Conservation (phyloP, 768 basidiomycete species). For the Lactarius akahatsu region DNA sequence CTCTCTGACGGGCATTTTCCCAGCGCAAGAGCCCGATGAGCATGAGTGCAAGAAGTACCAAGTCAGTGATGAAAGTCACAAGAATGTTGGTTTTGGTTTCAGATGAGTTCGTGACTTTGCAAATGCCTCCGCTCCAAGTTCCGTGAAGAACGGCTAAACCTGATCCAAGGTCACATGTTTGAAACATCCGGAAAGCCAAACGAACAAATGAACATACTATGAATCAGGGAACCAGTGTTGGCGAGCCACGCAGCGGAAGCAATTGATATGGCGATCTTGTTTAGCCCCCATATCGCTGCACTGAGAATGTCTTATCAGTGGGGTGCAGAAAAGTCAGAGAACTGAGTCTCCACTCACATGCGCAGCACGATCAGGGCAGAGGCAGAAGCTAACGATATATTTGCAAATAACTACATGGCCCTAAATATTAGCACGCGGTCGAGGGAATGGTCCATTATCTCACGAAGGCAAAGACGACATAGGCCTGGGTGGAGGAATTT, state of each 20-base stretch:
- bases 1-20: neutral
- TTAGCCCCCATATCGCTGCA: slow-evolving; percentile 9
- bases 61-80: slow-evolving; percentile 4
- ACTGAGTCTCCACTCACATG: slow-evolving; percentile 5
- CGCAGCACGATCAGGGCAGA: slow-evolving; percentile 21
- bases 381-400: slow-evolving; percentile 8
- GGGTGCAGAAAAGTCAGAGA: too few species aligned
- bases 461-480: neutral
- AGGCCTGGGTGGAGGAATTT: neutral
- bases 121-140: neutral
- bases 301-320: neutral
- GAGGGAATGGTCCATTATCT: neutral
- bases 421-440: neutral
- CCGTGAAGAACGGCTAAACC: neutral
- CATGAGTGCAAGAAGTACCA: slow-evolving; percentile 8
- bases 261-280: neutral
- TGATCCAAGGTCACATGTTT: neutral
- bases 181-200: neutral
- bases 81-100: slow-evolving; percentile 2
- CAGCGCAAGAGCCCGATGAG: slow-evolving; percentile 15
- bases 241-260: neutral
- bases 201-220: neutral
- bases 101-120: neutral
- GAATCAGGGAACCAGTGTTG: neutral
- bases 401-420: slow-evolving; percentile 1